Percentiles rank a stretch among this genome's conserved stretches.
These are phyloP conservation scores for Kodamaea kakaduensis DNA, from an alignment of 805 yeast species.

Conservation along the genomic window DNA sequence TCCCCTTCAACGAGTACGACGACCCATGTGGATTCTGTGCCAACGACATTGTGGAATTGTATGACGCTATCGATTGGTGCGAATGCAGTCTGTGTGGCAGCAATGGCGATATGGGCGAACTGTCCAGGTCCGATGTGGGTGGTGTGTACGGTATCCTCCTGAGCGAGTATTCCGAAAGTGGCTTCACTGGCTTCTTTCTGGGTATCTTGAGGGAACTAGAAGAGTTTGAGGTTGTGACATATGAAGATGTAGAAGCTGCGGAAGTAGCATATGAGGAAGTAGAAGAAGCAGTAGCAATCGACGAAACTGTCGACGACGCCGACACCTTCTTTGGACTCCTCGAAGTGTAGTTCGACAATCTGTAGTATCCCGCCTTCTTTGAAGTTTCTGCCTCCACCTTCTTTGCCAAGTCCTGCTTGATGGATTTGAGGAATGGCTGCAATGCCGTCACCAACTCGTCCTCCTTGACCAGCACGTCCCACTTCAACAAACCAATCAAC, in stretches of 20 bases:
- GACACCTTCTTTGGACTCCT: slow-evolving; percentile 9
- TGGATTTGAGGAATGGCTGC: slow-evolving; percentile 71
- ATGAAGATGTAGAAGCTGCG: slow-evolving; percentile 10
- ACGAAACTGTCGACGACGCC: slow-evolving; percentile 2
- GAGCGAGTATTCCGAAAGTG: no score
- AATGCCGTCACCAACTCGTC: slow-evolving; percentile 67
- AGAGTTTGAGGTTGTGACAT: background rate
- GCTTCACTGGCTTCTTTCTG: slow-evolving; percentile 6
- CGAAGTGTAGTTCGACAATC: slow-evolving; percentile 19
- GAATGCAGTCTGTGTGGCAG: slow-evolving; percentile 10
- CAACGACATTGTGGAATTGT: slow-evolving; percentile 16
- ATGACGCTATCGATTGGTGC: slow-evolving; percentile 15
- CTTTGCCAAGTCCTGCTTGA: slow-evolving; percentile 49
- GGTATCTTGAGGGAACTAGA: no score
- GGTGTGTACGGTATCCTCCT: no score
- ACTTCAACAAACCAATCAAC: slow-evolving; percentile 71
- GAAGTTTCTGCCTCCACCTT: slow-evolving; percentile 23
- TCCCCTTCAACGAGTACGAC: slow-evolving; percentile 13
- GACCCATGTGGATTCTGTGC: slow-evolving; percentile 6
- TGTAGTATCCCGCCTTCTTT: slow-evolving; percentile 29
- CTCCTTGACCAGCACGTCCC: slow-evolving; percentile 74
- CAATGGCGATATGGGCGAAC: slow-evolving; percentile 4
- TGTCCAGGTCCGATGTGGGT: no score
- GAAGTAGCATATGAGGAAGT: slow-evolving; percentile 3
- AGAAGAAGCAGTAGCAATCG: slow-evolving; percentile 6